Percentiles rank a stretch among this genome's conserved stretches.
Evolutionary conservation across 495 filamentous ascomycete genomes (phyloP).

Genomic region (Usnea hakonensis): DNA sequence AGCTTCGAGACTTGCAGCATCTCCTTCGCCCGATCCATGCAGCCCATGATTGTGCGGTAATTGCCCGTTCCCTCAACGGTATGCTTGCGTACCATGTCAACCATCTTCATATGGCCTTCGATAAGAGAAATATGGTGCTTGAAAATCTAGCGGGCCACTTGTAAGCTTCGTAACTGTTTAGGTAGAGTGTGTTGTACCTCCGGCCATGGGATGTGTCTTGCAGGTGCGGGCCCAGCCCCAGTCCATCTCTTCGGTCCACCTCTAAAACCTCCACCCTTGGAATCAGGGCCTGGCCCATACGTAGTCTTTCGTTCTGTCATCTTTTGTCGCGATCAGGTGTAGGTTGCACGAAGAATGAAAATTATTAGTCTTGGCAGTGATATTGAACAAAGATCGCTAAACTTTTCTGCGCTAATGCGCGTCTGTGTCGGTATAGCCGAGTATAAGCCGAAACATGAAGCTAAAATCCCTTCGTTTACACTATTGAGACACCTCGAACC

Average conservation of each 20-base stretch:
- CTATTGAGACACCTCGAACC: too few relatives aligned
- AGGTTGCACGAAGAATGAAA: neutral
- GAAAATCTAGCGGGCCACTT: constrained; percentile 22
- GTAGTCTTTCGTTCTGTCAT: constrained; percentile 16
- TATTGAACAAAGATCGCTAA: neutral
- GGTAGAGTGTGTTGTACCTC: constrained; percentile 14
- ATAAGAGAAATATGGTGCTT: constrained; percentile 28
- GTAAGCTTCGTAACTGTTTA: neutral
- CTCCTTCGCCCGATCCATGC: constrained; percentile 24
- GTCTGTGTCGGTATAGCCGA: neutral
- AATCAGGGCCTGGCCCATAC: constrained; percentile 19
- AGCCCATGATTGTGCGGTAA: constrained; percentile 18
- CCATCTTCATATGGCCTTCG: constrained; percentile 31
- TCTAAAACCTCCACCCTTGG: constrained; percentile 22
- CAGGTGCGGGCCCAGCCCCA: constrained; percentile 23
- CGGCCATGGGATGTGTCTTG: constrained; percentile 25
- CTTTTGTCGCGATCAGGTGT: neutral
- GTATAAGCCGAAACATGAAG: neutral
- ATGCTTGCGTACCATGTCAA: constrained; percentile 30
- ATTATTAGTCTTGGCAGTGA: neutral
- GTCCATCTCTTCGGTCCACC: constrained; percentile 24
- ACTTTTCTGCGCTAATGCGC: neutral
- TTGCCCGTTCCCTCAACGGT: constrained; percentile 24
- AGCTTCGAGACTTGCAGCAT: constrained; percentile 26
- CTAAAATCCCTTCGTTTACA: too few relatives aligned